Evolutionary conservation across 257 asterid genomes (phyloP).

Genomic region (Solanum sejunctum): DNA sequence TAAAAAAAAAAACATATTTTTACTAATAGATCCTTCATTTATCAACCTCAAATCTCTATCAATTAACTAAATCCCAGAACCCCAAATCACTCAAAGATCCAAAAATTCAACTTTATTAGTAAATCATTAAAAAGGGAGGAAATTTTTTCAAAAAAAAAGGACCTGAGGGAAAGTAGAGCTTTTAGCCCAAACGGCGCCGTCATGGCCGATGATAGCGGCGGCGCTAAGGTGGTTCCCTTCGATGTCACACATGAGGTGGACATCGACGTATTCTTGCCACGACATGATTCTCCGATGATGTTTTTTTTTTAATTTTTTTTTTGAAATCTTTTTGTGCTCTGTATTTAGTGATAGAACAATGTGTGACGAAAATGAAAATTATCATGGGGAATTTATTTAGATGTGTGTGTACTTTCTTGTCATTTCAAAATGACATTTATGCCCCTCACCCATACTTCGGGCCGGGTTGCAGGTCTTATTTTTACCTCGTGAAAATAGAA

Average conservation of each 20-base stretch:
- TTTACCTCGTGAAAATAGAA: neutral
- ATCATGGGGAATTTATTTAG: neutral
- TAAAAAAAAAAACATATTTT: neutral
- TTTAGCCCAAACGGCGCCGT: conserved; percentile 84
- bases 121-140: too few species aligned
- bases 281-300: conserved; percentile 32
- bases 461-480: neutral
- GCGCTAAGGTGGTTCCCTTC: conserved; percentile 52
- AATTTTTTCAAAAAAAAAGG: neutral
- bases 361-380: neutral
- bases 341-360: neutral
- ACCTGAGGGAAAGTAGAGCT: conserved; percentile 71
- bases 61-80: neutral
- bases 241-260: conserved; percentile 58
- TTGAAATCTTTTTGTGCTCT: neutral
- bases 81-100: neutral
- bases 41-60: neutral
- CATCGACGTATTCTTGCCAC: conserved; percentile 90
- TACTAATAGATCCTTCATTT: neutral
- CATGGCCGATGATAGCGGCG: conserved; percentile 73
- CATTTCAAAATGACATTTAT: neutral
- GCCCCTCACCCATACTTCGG: neutral
- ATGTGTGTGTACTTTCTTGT: neutral
- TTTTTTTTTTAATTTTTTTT: neutral
- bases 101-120: neutral